Base-by-base conservation (phyloP, 73 alveolate genomes). In the Blepharisma japonicum region DNA sequence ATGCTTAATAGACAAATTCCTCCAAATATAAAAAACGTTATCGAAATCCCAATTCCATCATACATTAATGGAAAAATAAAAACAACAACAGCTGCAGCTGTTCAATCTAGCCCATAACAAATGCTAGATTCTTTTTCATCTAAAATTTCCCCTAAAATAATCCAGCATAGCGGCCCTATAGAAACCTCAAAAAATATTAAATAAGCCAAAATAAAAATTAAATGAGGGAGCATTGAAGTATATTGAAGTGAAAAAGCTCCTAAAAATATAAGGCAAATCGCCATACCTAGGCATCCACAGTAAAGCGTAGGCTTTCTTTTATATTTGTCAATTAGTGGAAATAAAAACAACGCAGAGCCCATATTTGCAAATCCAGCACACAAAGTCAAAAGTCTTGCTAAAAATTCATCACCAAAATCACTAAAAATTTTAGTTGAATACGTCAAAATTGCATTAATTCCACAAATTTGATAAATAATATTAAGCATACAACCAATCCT, bases 101-200 rank as follows among this genome's bases (percentile, higher is more conserved):
- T 14, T 11, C 38, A 61, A 61, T 5, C 0, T 20, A 61, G 18
- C 2, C 18, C 14, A 20, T 8, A 14, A 48, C 74, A 61, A n/a
- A 61, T 25, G 23, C 49, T 9, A 2, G 23, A 14, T 20, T 14
- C 74, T 18, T 25, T 61, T 18, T n/a, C 74, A 61, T n/a, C n/a
- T 25, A 61, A 25, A 14, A 61, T 14, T 25, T 61, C 74, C 23
- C 74, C 74, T 14, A n/a, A 61, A 25, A 14, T 14, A 61, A 61
- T 61, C 74, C 74, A 61, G 23, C 74, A 61, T 20, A 61, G 2
- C 39, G 74, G 74, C 11, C 74, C 74, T 9, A 25, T 18, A 61
- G 74, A 61, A 8, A n/a, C 4, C 5, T 18, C 74, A 61, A 61
- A 61, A 18, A 61, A 18, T 39, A 39, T 39, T 18, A 51, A 18